Evolutionary conservation across 345 rosid species (phyloP), one percentile per base, ranked within the genome.

Genomic region (Boechera retrofracta): DNA sequence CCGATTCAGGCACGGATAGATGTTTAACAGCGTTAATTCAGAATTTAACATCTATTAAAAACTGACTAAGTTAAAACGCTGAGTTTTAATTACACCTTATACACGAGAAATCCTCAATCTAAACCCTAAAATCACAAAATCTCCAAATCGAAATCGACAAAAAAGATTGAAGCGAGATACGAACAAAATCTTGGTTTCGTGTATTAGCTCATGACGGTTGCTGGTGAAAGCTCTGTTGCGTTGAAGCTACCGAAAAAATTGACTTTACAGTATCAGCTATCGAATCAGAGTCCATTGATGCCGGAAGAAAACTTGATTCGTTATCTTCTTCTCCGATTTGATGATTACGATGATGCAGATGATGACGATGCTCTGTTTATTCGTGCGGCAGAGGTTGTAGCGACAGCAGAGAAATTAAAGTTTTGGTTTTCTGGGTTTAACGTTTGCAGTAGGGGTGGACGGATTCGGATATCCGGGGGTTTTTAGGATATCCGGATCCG

Each of bases 261-360:
- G 94, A 87, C 77, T 88, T 90, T 44, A 90, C 83, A n/a, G 94
- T 93, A 44, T 93, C 93, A 3, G 91, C 94, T 13, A 90, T 90
- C 12, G 89, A 83, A 67, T 93, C 97, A 1, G 96, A 86, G 21
- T 87, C 89, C 71, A 89, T 24, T 2, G 92, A 84, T 38, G 93
- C 78, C 7, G 96, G 97, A 31, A 87, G 71, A 85, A 89, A 88
- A 70, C 85, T 79, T 49, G 85, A 76, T 67, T 65, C 64, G 11
- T 64, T 28, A 28, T 13, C 51, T 62, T 64, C 57, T 42, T 18
- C 51, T 35, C 69, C 60, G 67, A 32, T 32, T n/a, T 33, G 51
- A 15, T 21, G 24, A 21, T 21, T 21, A 21, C 24, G 1, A 21
- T 21, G 24, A 21, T 21, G 24, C 1, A 21, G 24, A 21, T 36